Evolutionary conservation across 495 filamentous ascomycete genomes (phyloP).

Genomic region (Hypoxylon trugodes): DNA sequence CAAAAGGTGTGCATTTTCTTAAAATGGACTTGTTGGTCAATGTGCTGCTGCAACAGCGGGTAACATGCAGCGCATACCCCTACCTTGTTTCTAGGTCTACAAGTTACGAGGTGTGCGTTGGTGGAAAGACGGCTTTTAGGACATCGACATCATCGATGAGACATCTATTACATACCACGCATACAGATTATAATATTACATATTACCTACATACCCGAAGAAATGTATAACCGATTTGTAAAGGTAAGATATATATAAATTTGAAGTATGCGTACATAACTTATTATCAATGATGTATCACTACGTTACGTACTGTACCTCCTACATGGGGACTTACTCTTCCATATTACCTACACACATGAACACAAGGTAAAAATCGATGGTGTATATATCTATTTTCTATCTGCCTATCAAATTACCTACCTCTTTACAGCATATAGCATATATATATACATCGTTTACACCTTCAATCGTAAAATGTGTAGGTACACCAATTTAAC

Average conservation of each 20-base stretch:
- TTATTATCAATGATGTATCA: too few species aligned
- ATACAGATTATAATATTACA: not conserved
- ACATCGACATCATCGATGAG: slow-evolving; percentile 19
- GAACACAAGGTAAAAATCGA: too few species aligned
- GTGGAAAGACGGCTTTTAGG: not conserved
- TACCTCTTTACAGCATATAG: not conserved
- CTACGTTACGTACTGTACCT: too few species aligned
- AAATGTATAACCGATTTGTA: too few species aligned
- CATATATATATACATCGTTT: not conserved
- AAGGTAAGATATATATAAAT: too few species aligned
- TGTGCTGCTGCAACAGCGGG: slow-evolving; percentile 20
- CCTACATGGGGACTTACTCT: too few species aligned
- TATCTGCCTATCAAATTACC: not conserved
- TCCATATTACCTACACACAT: too few species aligned
- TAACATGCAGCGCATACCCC: slow-evolving; percentile 21
- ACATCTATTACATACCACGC: slow-evolving; percentile 2
- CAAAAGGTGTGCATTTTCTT: slow-evolving; percentile 26
- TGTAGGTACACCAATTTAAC: slow-evolving; percentile 24
- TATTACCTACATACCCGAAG: not conserved
- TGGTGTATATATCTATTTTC: not conserved
- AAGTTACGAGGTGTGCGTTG: slow-evolving; percentile 1
- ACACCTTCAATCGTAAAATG: not conserved
- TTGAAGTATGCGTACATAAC: too few species aligned
- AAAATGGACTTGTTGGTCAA: slow-evolving; percentile 15
- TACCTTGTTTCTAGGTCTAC: not conserved